These are phyloP conservation scores for Saccharomycopsis vini DNA, from an alignment of 805 yeast genomes.

Conservation along the genomic window DNA sequence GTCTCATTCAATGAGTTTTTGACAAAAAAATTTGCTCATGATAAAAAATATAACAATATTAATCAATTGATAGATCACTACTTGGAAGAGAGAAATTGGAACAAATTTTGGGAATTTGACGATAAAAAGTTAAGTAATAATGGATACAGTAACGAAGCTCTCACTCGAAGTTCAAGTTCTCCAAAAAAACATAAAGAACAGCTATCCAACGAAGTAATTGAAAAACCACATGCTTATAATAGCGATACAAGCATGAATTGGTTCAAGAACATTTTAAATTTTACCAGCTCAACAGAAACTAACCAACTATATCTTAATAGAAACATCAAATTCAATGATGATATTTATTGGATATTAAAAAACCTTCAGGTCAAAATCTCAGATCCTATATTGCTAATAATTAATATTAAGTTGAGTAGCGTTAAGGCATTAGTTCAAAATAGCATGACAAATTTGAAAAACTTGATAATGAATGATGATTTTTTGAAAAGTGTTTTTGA, in stretches of 20 bases:
- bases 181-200: too few species aligned
- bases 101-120: constrained; percentile 13
- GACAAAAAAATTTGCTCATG: constrained; percentile 10
- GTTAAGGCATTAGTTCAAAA: constrained; percentile 11
- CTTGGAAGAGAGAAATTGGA: constrained; percentile 16
- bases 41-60: constrained; percentile 5
- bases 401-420: constrained; percentile 15
- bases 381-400: constrained; percentile 19
- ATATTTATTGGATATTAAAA: constrained; percentile 15
- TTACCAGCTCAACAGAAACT: constrained; percentile 6
- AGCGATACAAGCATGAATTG: constrained; percentile 5
- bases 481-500: constrained; percentile 10
- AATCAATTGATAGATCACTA: constrained; percentile 16
- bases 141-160: neutral
- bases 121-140: too few species aligned
- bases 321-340: constrained; percentile 16
- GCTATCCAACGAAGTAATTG: too few species aligned
- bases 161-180: too few species aligned
- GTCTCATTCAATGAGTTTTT: constrained; percentile 18
- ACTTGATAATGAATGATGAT: constrained; percentile 13
- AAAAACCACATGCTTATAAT: too few species aligned
- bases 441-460: constrained; percentile 14
- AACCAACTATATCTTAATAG: constrained; percentile 16
- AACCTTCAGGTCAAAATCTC: constrained; percentile 15
- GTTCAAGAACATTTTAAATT: constrained; percentile 13